Evolutionary conservation across 306 rosid species (phyloP), one percentile per base, ranked within the genome.

Genomic region (Vigna hirtella): DNA sequence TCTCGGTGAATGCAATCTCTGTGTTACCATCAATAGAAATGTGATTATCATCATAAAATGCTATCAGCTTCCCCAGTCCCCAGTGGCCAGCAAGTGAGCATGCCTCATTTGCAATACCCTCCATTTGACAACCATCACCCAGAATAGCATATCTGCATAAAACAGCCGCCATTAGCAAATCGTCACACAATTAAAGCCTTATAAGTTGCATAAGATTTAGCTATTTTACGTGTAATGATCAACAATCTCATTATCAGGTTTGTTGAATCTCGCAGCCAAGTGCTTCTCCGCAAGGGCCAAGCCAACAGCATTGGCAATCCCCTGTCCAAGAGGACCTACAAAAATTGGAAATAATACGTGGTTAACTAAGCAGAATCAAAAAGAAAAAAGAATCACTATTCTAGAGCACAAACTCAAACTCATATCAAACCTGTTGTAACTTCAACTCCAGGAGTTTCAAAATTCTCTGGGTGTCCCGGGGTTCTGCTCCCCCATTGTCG

Each of bases 111-210:
- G 99, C 85, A 76, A 96, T 86, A 47, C 99, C 99, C 89, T 93
- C 99, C 99, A 96, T 96, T 75, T 96, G 96, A 68, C 99, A 96
- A 56, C 99, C 99, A 85, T 96, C 99, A 18, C 99, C 99, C 53
- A 96, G 15, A 47, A 96, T 90, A 85, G 1, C 73, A 76, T 96
- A 96, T 62, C 99, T 96, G 79, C 38, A 83, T 42, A 62, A 76
- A 57, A 78, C 49, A 67, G 76, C 55, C 9, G 13, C 20, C 55
- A 71, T 72, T 10, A 72, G 68, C 34, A 36, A 81, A 77, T 72
- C 62, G 20, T 7, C 79, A 36, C 12, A 24, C 66, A 70, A 59
- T 18, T 14, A 76, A 70, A 51, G 50, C 43, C 10, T 12, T 9
- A 6, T 6, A 73, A 32, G 30, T 59, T 58, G 49, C 49, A 40